phyloP scores from a whole-genome alignment of 2,329 filamentous ascomycete genomes.

The Bimuria novae-zelandiae region DNA sequence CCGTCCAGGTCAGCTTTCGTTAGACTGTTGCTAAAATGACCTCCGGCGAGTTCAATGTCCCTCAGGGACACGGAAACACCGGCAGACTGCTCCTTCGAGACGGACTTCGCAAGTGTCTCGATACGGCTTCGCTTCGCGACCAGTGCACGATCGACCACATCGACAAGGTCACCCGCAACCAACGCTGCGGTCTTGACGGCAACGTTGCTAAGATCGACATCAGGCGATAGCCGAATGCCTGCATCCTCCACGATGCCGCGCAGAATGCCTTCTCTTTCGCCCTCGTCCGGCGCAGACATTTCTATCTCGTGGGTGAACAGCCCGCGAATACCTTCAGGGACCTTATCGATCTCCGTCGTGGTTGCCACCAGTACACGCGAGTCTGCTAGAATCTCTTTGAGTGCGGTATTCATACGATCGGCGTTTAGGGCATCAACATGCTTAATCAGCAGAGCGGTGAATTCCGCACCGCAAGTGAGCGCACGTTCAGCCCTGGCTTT shows the following conservation, averaged over 20 bases:
- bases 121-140: conserved; percentile 77
- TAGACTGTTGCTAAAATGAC: conserved; percentile 75
- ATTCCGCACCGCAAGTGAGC: conserved; percentile 82
- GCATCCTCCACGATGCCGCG: conserved; percentile 76
- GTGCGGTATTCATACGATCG: conserved; percentile 82
- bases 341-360: conserved; percentile 92
- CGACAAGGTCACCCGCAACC: conserved; percentile 90
- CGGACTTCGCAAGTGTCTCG: conserved; percentile 67
- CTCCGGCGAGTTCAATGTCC: conserved; percentile 88
- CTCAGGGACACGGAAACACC: conserved; percentile 63
- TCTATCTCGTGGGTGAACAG: conserved; percentile 96
- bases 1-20: conserved; percentile 84
- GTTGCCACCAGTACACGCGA: conserved; percentile 87
- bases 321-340: conserved; percentile 85
- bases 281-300: conserved; percentile 89
- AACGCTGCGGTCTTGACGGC: conserved; percentile 95
- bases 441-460: conserved; percentile 81
- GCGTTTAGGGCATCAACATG: conserved; percentile 91
- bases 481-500: conserved; percentile 87
- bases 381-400: conserved; percentile 82
- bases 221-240: conserved; percentile 75
- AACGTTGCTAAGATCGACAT: conserved; percentile 82
- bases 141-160: conserved; percentile 88
- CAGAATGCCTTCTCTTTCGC: conserved; percentile 86
- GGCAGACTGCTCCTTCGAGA: conserved; percentile 41